Conservation (phyloP, 352 stramenopile genomes). For the Peronospora tabacina region DNA sequence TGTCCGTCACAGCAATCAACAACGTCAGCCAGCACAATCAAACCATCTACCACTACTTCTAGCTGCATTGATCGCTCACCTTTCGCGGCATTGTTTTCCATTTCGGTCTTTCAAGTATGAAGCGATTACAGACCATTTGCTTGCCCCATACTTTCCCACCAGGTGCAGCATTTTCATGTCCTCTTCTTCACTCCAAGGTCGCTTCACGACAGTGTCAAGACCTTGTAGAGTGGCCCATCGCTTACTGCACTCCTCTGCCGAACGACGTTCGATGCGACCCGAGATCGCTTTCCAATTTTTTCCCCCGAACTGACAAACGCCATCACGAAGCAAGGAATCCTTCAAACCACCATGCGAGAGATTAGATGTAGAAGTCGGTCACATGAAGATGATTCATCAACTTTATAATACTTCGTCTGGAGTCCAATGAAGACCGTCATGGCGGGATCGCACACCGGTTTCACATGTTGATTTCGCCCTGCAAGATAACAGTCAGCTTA, state of each 20-base stretch:
- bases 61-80: conserved; percentile 19
- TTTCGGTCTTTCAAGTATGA: conserved; percentile 75
- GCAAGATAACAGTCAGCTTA: conserved; percentile 1
- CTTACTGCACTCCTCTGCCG: conserved; percentile 45
- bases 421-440: conserved; percentile 25
- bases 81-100: conserved; percentile 85
- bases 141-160: conserved; percentile 44
- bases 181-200: conserved; percentile 55
- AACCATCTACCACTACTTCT: neutral
- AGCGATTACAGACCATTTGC: conserved; percentile 80
- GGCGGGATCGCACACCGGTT: neutral
- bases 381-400: neutral
- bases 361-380: neutral
- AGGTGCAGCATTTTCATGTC: conserved; percentile 56
- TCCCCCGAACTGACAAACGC: conserved; percentile 61
- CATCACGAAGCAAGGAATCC: conserved; percentile 61
- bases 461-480: conserved; percentile 15
- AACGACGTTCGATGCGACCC: conserved; percentile 39
- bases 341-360: conserved; percentile 10
- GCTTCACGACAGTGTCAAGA: conserved; percentile 53
- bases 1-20: neutral
- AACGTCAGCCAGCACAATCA: neutral
- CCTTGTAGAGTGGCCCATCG: conserved; percentile 70
- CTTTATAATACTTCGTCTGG: conserved; percentile 33
- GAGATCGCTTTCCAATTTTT: conserved; percentile 79